Evolutionary conservation across 352 stramenopile species (phyloP), one percentile per base, ranked within the genome.

Genomic region (Globisporangium polare): DNA sequence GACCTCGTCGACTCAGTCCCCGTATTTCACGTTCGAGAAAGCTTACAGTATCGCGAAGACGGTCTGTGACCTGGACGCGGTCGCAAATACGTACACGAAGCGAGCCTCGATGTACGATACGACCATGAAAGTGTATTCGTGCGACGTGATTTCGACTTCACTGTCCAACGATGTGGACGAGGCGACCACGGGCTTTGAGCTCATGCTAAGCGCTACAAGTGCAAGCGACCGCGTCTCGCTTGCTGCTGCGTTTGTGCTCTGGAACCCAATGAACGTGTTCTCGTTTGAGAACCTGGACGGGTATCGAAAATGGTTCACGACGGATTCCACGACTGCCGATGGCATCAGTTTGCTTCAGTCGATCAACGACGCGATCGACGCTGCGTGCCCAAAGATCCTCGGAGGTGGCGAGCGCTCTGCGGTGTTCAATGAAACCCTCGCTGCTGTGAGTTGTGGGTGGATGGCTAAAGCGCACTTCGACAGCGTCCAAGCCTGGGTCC

Each of bases 231-330:
- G 75, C 13, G 58, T 82, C 4, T 83, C 75, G 41, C 53, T 87
- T 4, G 74, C 69, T 6, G 69, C 70, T 3, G 63, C 70, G 1
- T 53, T 67, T 10, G 58, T 72, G 18, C 59, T 92, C 8, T 89
- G 80, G 79, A 49, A 85, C 24, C 33, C 72, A 0, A 24, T 59
- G 2, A 83, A 74, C 5, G 9, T 51, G 2, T 42, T 83, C 2
- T 89, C 83, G 4, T 90, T 92, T 58, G 53, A 82, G 1, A 65
- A 73, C 22, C 10, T 33, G 18, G 56, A 62, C 43, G 80, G 83
- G 3, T 90, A 88, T 60, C 59, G 76, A 31, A 57, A 58, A 13
- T 92, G 83, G 83, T 66, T 84, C 26, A 22, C 67, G 15, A 41
- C 53, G 7, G 55, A 67, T 33, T 50, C 64, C 15, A 49, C 53